Evolutionary conservation across 2,329 filamentous ascomycete species (phyloP).

Genomic region (Fusarium domesticum): DNA sequence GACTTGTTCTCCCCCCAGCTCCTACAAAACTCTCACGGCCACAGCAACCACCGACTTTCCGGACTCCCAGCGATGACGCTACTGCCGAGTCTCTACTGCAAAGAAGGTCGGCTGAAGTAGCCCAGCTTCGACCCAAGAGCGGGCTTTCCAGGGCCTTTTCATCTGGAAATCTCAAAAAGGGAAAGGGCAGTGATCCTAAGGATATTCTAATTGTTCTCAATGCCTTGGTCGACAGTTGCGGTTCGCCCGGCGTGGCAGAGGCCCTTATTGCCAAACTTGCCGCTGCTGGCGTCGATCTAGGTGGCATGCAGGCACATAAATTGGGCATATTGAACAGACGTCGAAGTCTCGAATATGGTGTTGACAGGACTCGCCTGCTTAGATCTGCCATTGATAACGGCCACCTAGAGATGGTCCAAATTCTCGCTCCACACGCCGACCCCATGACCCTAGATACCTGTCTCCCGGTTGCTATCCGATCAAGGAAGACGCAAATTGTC

Average conservation of each 20-base stretch:
- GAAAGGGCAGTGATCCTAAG: conserved; percentile 50
- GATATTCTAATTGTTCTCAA: conserved; percentile 53
- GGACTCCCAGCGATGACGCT: conserved; percentile 48
- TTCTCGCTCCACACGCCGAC: conserved; percentile 54
- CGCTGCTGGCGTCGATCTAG: conserved; percentile 49
- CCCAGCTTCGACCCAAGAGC: conserved; percentile 38
- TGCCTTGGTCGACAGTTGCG: conserved; percentile 46
- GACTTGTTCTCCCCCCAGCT: conserved; percentile 41
- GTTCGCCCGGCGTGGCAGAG: conserved; percentile 55
- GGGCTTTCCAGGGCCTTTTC: conserved; percentile 40
- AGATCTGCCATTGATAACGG: conserved; percentile 50
- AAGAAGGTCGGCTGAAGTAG: conserved; percentile 38
- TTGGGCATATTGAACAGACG: conserved; percentile 47
- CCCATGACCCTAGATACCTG: conserved; percentile 48
- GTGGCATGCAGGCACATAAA: conserved; percentile 47
- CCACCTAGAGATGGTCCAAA: conserved; percentile 51
- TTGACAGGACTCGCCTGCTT: conserved; percentile 49
- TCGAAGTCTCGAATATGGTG: conserved; percentile 47
- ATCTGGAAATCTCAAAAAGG: conserved; percentile 41
- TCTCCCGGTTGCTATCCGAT: conserved; percentile 48
- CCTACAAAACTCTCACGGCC: conserved; percentile 42
- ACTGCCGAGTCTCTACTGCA: conserved; percentile 55
- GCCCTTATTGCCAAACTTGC: conserved; percentile 51
- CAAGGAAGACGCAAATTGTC: conserved; percentile 42
- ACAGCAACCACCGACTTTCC: conserved; percentile 41